Conservation (phyloP, 768 basidiomycete genomes). For the Naganishia onofrii region DNA sequence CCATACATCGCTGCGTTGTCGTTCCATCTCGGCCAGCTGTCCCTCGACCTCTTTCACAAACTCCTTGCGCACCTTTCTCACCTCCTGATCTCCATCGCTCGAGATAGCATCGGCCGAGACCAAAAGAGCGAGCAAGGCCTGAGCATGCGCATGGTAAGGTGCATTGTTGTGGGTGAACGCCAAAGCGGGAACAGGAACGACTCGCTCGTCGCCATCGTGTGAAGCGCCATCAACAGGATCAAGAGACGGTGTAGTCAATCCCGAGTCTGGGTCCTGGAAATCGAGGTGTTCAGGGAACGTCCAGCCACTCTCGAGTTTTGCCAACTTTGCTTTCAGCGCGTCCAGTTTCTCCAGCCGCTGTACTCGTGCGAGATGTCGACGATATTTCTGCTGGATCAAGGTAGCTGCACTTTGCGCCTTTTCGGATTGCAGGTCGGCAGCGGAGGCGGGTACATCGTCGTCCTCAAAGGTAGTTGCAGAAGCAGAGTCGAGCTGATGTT, state of each 20-base stretch:
- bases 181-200: conserved; percentile 46
- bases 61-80: conserved; percentile 58
- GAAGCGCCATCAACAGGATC: conserved; percentile 13
- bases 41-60: conserved; percentile 62
- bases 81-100: conserved; percentile 60
- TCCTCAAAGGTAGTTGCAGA: conserved; percentile 1
- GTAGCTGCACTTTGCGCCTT: conserved; percentile 22
- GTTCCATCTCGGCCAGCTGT: conserved; percentile 55
- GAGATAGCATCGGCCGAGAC: conserved; percentile 67
- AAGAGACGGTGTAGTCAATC: background rate
- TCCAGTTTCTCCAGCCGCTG: conserved; percentile 31
- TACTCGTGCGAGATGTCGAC: conserved; percentile 25
- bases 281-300: conserved; percentile 29
- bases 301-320: conserved; percentile 21
- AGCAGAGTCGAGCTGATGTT: background rate
- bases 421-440: conserved; percentile 25
- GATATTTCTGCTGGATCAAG: conserved; percentile 30
- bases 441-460: conserved; percentile 24
- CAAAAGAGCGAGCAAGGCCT: conserved; percentile 62
- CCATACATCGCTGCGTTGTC: conserved; percentile 23
- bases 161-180: conserved; percentile 63
- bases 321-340: conserved; percentile 25
- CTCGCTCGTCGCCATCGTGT: conserved; percentile 14
- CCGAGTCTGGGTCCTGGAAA: conserved; percentile 23
- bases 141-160: conserved; percentile 61